Evolutionary conservation across 2,329 filamentous ascomycete species (phyloP), one percentile per base, ranked within the genome.

Genomic region (Stachybotrys echinatus): DNA sequence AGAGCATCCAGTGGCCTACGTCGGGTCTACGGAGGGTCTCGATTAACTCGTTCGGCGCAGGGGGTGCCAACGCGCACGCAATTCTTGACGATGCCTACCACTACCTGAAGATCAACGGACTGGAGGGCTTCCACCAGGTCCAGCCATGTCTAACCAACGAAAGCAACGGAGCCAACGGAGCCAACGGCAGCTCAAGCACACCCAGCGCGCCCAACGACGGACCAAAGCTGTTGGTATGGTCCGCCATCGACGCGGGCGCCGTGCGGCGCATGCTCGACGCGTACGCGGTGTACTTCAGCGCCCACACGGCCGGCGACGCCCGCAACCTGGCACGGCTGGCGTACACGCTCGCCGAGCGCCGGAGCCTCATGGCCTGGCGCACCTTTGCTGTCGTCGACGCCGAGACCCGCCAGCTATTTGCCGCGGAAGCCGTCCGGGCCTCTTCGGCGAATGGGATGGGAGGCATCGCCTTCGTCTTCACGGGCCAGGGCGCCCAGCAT

Each of bases 401-500:
- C 14, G 40, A 19, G 40, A 43, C 40, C 4, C 17, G 40, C n/a
- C n/a, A 43, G 40, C n/a, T 43, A 6, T 43, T 20, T 14, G 5
- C 40, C 5, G 17, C 21, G 6, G 22, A 43, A 21, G 42, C 42
- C 7, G 12, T 18, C 6, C 42, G 19, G 21, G 21, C 42, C 12
- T 45, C 21, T 8, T 22, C 17, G 27, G 27, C 27, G n/a, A n/a
- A n/a, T n/a, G n/a, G n/a, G n/a, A 39, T n/a, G 20, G 37, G 37
- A n/a, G 37, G 40, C 0, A 20, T 55, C 6, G 49, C 44, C 6
- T 55, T 56, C 5, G 43, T 56, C 4, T 55, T 55, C 6, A 55
- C 51, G 1, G 54, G 54, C 0, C 54, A 56, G 20, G 54, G 54
- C 5, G 54, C 54, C 14, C 53, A 56, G 17, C 54, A 48, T 47